Evolutionary conservation across 2,329 filamentous ascomycete genomes (phyloP), one percentile per base, ranked within the genome.

Genomic region (Xylaria sp.): DNA sequence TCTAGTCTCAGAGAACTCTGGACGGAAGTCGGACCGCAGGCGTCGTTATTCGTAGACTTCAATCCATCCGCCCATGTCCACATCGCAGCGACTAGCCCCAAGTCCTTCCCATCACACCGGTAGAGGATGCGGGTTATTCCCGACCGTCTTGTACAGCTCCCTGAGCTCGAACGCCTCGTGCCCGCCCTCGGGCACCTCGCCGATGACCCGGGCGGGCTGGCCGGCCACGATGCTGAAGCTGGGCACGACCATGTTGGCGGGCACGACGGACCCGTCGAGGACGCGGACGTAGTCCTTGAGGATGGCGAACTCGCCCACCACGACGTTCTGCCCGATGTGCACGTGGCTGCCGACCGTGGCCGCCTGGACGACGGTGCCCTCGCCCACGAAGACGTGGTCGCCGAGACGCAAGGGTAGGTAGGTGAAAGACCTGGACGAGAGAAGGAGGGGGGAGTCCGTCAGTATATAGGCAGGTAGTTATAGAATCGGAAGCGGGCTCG

Each of bases 241-340:
- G 1, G 93, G 92, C 50, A 97, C 89, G 20, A 97, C 91, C 87
- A 95, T 96, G 56, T 91, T 89, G 0, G 89, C 80, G 2, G 94
- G 90, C 5, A 99, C 83, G 3, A 97, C 87, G 0, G 90, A 85
- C 24, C 89, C 89, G 56, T 96, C 91, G 62, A 97, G 75, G 39
- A 99, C 85, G 71, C 89, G 88, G 44, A 95, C 91, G 68, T 91
- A 95, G 71, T 97, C 94, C 72, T 96, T 97, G 69, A 97, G 84
- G 56, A 97, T 93, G 45, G 88, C 89, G 72, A 97, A 92, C 63
- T 92, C 89, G 52, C 91, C 90, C 45, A 99, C 80, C 1, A 89
- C 87, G 59, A 87, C 90, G 47, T 86, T 84, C 50, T 82, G 81
- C 19, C 92, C 92, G 57, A 99, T 90, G 69, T 91, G 85, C 16